Conservation (phyloP, 148 eudicot species). For the Nyssa sinensis region DNA sequence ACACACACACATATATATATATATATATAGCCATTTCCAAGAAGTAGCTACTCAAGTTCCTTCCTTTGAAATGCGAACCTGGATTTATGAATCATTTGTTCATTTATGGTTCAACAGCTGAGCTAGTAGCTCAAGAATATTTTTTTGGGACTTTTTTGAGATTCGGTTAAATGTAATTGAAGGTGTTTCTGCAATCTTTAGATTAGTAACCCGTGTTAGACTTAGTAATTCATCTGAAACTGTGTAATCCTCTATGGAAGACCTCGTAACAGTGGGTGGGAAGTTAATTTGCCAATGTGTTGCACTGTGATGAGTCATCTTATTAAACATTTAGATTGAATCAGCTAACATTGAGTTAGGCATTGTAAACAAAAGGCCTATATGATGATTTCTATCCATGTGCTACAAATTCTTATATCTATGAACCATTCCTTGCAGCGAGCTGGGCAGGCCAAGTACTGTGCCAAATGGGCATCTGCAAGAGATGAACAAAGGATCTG, state of each 20-base stretch:
- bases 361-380: neutral
- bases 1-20: too few relatives aligned
- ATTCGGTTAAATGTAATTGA: neutral
- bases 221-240: neutral
- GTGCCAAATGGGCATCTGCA: constrained; percentile 29
- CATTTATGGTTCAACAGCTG: too few relatives aligned
- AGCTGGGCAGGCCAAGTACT: constrained; percentile 32
- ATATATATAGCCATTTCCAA: too few relatives aligned
- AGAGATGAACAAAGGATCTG: constrained; percentile 30
- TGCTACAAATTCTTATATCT: neutral
- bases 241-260: too few relatives aligned
- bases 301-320: neutral
- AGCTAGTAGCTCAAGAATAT: too few relatives aligned
- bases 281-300: too few relatives aligned
- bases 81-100: neutral
- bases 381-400: neutral
- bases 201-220: neutral
- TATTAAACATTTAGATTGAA: neutral
- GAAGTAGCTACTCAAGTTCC: too few relatives aligned
- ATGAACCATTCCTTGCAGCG: constrained; percentile 25
- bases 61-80: neutral
- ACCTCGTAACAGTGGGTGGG: too few relatives aligned
- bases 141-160: too few relatives aligned
- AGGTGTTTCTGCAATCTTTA: neutral
- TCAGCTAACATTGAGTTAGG: neutral